Percentiles rank a stretch among this genome's conserved stretches.
Conservation (phyloP, 768 basidiomycete genomes). For the Phaffia australis region DNA sequence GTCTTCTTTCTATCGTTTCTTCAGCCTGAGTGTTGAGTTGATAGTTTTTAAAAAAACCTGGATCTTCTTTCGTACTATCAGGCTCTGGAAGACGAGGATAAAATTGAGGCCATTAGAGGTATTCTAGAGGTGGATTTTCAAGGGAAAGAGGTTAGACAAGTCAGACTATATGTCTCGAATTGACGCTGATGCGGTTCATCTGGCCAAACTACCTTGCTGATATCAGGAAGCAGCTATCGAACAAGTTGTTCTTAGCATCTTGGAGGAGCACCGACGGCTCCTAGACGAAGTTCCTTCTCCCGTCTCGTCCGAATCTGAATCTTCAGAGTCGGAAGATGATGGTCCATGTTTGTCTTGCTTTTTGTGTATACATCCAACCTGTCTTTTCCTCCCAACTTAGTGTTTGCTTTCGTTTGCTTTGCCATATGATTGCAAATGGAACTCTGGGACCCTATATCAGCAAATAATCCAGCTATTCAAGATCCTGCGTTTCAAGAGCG, state of each 20-base stretch:
- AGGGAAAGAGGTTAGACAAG: constrained; percentile 15
- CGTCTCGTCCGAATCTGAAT: neutral
- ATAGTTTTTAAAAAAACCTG: neutral
- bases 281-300: constrained; percentile 4
- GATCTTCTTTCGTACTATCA: neutral
- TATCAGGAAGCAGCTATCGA: constrained; percentile 7
- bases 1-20: neutral
- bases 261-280: constrained; percentile 15
- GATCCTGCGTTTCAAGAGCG: constrained; percentile 4
- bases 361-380: no score
- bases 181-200: constrained; percentile 5
- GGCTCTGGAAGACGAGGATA: constrained; percentile 26
- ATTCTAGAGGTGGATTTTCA: constrained; percentile 13
- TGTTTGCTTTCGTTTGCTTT: neutral
- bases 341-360: neutral
- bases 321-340: constrained; percentile 1
- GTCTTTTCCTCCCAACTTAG: neutral
- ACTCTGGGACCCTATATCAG: neutral
- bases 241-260: constrained; percentile 6
- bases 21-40: no score
- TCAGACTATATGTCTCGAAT: no score
- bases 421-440: neutral
- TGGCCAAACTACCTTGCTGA: neutral
- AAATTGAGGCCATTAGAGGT: constrained; percentile 24
- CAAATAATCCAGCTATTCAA: neutral